Evolutionary conservation across 345 rosid species (phyloP), one percentile per base, ranked within the genome.

Genomic region (Salix purpurea): DNA sequence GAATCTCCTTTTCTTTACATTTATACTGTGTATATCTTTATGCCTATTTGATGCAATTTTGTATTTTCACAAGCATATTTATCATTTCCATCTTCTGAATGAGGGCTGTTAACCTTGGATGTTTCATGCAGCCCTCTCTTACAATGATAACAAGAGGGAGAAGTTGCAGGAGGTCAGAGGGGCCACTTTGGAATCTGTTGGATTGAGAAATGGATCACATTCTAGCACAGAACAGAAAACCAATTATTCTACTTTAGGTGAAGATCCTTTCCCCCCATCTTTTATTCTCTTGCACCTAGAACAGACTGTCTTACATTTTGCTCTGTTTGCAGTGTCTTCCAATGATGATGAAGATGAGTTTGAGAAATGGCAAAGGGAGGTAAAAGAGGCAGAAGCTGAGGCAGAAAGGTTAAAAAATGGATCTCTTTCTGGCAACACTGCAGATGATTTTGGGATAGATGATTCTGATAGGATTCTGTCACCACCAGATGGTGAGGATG

Each of bases 401-500:
- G 92, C 88, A 50, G 83, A 89, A 73, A 74, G 72, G 74, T 76
- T 78, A 83, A 94, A 90, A 72, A 81, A 77, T 72, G 87, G 88
- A 46, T 84, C 88, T 78, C 84, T 70, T 79, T 77, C 90, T 58
- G 67, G 76, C 30, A 76, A 69, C 76, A 67, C 69, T 48, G 82
- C 70, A 68, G 81, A 44, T 65, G 79, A 44, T 44, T 42, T 80
- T 40, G 84, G 69, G 36, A 83, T 65, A 65, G 91, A 83, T 64
- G 88, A 84, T 70, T 71, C 28, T 26, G 84, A 80, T 36, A 82
- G 83, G 76, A 75, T 87, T 75, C 78, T 81, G 28, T 86, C 91
- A 68, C 97, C 96, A 50, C 96, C 98, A 19, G 95, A 94, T 48
- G 98, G 92, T 26, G 98, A 91, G 84, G 90, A 92, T 71, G 97